phyloP scores from a whole-genome alignment of 73 alveolate species.

The Durusdinium trenchii region DNA sequence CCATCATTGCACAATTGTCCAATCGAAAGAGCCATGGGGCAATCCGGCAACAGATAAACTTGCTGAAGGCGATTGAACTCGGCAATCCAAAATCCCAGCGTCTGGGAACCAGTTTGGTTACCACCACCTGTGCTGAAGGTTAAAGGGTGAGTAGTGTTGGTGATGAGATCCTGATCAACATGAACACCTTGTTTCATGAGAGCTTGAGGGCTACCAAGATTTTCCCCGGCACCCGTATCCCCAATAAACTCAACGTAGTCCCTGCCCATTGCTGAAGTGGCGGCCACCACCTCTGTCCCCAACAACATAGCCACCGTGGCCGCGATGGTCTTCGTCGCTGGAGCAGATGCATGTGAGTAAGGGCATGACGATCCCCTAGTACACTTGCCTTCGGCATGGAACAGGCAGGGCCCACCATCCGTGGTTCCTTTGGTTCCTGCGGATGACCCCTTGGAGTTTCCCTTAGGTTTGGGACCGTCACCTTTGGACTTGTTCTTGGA shows the following conservation, averaged over 20 bases:
- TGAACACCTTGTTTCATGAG: background rate
- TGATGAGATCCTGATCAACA: background rate
- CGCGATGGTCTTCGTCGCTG: background rate
- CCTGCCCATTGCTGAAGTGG: background rate
- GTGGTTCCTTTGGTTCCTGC: no score
- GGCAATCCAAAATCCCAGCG: background rate
- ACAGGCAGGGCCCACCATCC: background rate
- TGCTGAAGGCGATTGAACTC: background rate
- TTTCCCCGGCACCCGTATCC: conserved; percentile 29
- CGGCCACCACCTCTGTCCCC: background rate
- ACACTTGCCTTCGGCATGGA: conserved; percentile 2
- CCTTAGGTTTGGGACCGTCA: background rate
- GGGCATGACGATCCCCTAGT: conserved; percentile 39
- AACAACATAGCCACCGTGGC: background rate
- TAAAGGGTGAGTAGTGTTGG: background rate
- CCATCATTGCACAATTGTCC: background rate
- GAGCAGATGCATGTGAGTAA: conserved; percentile 15
- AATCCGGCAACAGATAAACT: background rate
- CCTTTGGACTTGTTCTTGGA: background rate
- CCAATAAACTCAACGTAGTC: background rate
- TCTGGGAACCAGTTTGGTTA: background rate
- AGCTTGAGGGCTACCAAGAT: background rate
- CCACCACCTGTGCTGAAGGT: background rate
- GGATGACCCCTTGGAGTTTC: background rate
- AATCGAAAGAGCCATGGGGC: background rate